Evolutionary conservation across 2,329 filamentous ascomycete species (phyloP).

Genomic region (Botrytis fragariae): DNA sequence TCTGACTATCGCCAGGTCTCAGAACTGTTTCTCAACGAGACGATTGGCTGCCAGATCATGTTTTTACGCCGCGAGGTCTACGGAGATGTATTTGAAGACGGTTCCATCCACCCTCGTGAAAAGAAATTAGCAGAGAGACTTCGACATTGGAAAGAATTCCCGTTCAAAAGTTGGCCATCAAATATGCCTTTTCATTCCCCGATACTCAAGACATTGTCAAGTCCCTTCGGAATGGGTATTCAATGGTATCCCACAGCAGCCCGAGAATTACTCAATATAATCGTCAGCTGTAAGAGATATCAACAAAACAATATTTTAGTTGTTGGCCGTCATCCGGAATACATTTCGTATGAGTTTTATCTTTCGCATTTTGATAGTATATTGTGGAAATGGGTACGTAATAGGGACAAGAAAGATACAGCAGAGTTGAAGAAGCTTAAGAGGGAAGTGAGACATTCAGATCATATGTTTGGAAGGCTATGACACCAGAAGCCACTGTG

Average conservation of each 20-base stretch:
- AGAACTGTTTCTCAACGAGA: neutral
- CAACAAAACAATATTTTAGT: no score
- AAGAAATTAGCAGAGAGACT: neutral
- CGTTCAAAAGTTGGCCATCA: neutral
- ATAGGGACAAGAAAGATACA: neutral
- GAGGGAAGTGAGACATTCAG: neutral
- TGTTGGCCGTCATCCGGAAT: neutral
- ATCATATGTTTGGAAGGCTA: neutral
- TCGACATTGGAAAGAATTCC: neutral
- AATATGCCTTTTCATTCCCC: neutral
- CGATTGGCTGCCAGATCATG: neutral
- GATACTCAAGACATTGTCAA: neutral
- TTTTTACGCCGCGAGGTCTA: neutral
- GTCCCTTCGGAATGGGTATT: neutral
- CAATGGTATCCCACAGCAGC: slow-evolving; percentile 1
- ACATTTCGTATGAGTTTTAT: neutral
- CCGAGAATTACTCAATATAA: neutral
- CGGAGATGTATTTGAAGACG: neutral
- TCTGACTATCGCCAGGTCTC: neutral
- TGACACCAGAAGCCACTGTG: neutral
- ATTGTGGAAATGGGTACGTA: neutral
- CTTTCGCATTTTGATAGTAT: neutral
- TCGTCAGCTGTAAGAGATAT: neutral
- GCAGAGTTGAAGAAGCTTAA: neutral
- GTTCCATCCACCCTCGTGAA: neutral